Evolutionary conservation across 2,329 filamentous ascomycete genomes (phyloP).

Genomic region (Metarhizium robertsii): DNA sequence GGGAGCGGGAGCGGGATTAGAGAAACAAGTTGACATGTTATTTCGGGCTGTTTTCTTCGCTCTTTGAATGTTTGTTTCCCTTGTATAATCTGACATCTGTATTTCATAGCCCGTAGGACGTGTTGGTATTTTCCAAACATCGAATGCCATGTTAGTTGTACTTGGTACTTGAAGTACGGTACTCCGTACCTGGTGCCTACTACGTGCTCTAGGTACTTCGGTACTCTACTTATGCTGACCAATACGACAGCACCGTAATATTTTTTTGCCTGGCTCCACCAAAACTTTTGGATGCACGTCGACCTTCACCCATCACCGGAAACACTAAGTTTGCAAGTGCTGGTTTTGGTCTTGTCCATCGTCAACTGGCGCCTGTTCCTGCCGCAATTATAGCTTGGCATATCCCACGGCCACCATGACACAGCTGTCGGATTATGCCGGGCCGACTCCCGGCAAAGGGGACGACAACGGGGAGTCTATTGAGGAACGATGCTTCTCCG

Average conservation of each 20-base stretch:
- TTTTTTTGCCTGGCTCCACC: slow-evolving; percentile 2
- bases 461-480: slow-evolving; percentile 36
- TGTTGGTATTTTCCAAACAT: no score
- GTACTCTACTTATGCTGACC: no score
- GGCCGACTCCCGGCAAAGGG: slow-evolving; percentile 8
- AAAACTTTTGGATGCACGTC: slow-evolving; percentile 1
- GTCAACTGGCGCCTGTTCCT: background rate
- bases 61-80: background rate
- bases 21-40: no score
- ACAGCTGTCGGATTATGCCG: slow-evolving; percentile 15
- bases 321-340: background rate
- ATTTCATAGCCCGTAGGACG: background rate
- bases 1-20: no score
- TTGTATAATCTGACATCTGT: slow-evolving; percentile 1
- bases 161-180: no score
- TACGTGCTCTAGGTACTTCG: no score
- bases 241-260: no score
- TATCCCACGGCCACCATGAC: slow-evolving; percentile 13
- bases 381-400: background rate
- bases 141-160: no score
- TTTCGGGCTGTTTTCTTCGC: no score
- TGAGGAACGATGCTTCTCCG: slow-evolving; percentile 54
- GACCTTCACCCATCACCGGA: background rate
- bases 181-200: no score
- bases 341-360: background rate